Conservation (phyloP, 768 basidiomycete genomes). For the Agaricus subrufescens region DNA sequence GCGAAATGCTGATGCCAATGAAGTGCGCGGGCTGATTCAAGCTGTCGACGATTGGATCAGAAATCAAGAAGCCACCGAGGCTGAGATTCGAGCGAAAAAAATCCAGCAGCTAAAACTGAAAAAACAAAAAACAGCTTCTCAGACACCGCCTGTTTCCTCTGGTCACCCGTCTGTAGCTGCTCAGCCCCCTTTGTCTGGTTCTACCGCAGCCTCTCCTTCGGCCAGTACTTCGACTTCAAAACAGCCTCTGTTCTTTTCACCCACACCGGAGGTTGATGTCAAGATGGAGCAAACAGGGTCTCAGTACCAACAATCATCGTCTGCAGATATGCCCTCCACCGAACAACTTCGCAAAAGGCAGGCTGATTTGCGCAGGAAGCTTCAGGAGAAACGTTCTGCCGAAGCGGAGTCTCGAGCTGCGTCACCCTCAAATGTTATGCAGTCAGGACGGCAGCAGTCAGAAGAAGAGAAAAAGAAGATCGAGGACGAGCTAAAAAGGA, state of each 20-base stretch:
- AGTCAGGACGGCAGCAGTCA: background rate
- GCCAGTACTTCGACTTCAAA: background rate
- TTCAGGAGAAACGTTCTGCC: background rate
- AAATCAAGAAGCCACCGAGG: constrained; percentile 4
- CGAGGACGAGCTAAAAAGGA: background rate
- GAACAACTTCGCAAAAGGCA: background rate
- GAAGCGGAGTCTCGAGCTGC: background rate
- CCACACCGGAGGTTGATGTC: constrained; percentile 6
- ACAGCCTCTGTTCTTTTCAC: background rate
- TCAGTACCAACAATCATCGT: background rate
- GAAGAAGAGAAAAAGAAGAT: background rate
- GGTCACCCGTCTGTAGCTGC: background rate
- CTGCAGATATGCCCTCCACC: background rate
- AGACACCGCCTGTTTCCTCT: background rate
- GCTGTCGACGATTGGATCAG: background rate
- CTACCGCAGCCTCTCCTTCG: background rate
- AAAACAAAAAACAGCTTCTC: background rate
- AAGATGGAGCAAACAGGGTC: background rate
- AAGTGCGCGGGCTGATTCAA: background rate
- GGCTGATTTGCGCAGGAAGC: background rate
- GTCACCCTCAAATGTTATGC: background rate
- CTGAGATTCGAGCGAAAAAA: background rate
- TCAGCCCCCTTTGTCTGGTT: background rate
- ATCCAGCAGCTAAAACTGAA: background rate
- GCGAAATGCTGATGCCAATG: background rate